Base-by-base conservation (phyloP, 768 basidiomycete species). In the Cubamyces sp. region DNA sequence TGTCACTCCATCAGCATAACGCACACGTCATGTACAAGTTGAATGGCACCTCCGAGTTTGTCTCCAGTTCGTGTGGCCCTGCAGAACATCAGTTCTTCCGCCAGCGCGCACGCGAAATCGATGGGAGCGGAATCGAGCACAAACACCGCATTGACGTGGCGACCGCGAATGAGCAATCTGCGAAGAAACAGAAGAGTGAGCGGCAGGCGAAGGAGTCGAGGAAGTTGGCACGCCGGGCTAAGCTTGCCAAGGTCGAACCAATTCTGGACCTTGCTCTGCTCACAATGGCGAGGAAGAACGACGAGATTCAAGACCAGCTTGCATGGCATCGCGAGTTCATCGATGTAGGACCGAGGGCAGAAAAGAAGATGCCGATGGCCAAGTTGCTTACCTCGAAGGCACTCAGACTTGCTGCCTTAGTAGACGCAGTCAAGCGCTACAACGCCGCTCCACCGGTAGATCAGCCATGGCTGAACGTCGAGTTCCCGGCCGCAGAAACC, bases 1-100 rank as follows among this genome's bases (percentile, higher is more conserved):
- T 55, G 28, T 51, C 67, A 0, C n/a, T 61, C 0, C 47, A 53
- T 58, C 49, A 68, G 51, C 26, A 52, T 42, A 66, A 62, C 49
- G 65, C 65, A n/a, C 18, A 30, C n/a, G 9, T 5, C 5, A 57
- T 51, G 56, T 59, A 62, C 42, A 34, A 54, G 3, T 3, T 54
- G 21, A 54, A 54, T 21, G 40, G 25, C 21, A 54, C 52, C 12
- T 40, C 39, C 1, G 19, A 39, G 3, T 54, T 19, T 14, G 23
- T 41, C n/a, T 14, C 21, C 37, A 42, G 19, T 15, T 42, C 9
- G 3, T 21, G 28, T 8, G 28, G 28, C 4, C 39, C 52, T 2
- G 52, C 37, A 11, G 52, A 41, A 5, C 52, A 42, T 2, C 3
- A 4, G 3, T 42, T 23, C 21, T 26, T 19, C 23, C 39, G 52